These are phyloP conservation scores for Coemansia sp. DNA, from an alignment of 192 early-diverging fungal species.

Conservation along the genomic window DNA sequence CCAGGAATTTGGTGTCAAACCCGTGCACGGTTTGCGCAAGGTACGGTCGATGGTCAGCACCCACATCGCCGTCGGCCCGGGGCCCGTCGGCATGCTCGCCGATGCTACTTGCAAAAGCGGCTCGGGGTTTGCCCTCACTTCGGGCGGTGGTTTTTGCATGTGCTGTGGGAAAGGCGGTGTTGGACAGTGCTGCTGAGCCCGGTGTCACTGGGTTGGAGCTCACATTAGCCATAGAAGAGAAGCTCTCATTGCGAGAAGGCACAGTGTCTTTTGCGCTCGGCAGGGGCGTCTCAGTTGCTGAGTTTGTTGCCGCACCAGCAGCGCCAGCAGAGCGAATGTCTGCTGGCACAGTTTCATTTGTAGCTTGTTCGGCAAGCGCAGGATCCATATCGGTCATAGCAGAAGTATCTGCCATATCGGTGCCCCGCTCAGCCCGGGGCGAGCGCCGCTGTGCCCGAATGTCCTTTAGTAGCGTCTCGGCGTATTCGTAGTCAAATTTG, in stretches of 20 bases:
- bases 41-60: slow-evolving; percentile 1
- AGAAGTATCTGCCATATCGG: neutral
- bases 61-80: neutral
- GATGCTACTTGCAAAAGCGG: neutral
- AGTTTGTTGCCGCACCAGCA: neutral
- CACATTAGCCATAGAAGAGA: slow-evolving; percentile 16
- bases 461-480: slow-evolving; percentile 21
- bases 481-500: slow-evolving; percentile 27
- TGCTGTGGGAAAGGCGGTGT: neutral
- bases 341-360: too few relatives aligned
- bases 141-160: neutral
- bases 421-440: slow-evolving; percentile 1
- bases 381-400: neutral
- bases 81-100: neutral
- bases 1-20: slow-evolving; percentile 71
- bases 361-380: neutral
- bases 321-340: neutral
- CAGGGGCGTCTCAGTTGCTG: too few relatives aligned
- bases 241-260: slow-evolving; percentile 25
- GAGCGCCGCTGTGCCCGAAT: slow-evolving; percentile 5
- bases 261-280: neutral
- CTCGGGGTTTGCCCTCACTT: slow-evolving; percentile 6
- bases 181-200: neutral
- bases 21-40: slow-evolving; percentile 55
- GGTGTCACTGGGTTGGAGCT: slow-evolving; percentile 11